Conservation (phyloP, 371 early-diverging fungal genomes). For the Mortierella sp. region DNA sequence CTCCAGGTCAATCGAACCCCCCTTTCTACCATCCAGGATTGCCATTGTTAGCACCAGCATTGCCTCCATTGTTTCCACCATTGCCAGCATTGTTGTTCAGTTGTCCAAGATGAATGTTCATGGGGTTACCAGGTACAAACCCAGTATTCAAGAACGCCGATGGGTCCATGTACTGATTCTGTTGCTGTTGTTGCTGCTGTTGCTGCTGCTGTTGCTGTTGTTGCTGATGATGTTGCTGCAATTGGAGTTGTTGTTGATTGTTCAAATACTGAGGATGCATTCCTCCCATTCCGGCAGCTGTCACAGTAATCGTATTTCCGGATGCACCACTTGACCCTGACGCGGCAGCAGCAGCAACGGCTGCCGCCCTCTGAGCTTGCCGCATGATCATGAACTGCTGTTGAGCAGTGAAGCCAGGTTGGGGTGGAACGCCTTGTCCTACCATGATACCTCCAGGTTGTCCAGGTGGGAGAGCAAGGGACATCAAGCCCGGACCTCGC, state of each 20-base stretch:
- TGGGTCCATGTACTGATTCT: constrained; percentile 29
- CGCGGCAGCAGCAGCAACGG: constrained; percentile 4
- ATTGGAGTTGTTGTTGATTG: constrained; percentile 4
- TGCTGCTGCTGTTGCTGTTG: constrained; percentile 1
- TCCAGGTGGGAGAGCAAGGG: constrained; percentile 21
- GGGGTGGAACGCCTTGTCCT: neutral
- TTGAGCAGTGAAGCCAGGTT: constrained; percentile 1
- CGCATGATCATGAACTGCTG: constrained; percentile 34
- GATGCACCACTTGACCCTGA: constrained; percentile 8
- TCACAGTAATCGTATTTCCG: neutral
- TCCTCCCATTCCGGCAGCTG: constrained; percentile 18
- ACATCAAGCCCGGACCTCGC: constrained; percentile 5
- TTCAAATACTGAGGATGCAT: constrained; percentile 23
- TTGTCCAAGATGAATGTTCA: constrained; percentile 24
- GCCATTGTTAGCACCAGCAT: constrained; percentile 3
- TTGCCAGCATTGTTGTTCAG: constrained; percentile 15
- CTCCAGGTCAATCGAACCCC: too few species aligned
- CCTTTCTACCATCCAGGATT: constrained; percentile 3
- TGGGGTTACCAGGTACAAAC: constrained; percentile 22
- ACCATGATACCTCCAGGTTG: constrained; percentile 8
- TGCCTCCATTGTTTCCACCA: constrained; percentile 1
- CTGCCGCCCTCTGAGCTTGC: constrained; percentile 8
- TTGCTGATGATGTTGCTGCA: constrained; percentile 4
- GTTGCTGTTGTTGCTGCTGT: constrained; percentile 22
- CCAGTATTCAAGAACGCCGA: constrained; percentile 20